Conservation (phyloP, 1,139 yeast species). For the Blastobotrys elegans region DNA sequence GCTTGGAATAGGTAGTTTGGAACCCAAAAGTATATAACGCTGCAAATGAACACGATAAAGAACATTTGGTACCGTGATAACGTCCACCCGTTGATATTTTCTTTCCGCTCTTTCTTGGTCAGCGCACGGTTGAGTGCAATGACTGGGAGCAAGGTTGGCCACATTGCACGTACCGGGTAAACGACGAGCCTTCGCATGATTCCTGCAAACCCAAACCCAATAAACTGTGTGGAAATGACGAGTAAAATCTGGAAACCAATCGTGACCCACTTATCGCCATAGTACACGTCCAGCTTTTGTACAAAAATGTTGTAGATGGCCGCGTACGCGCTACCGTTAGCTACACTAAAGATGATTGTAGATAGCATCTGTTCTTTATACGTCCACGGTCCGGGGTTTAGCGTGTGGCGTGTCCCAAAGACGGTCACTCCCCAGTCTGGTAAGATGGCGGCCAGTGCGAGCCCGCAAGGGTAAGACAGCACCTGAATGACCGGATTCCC, state of each 20-base stretch:
- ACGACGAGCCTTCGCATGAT: conserved; percentile 50
- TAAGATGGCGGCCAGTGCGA: conserved; percentile 24
- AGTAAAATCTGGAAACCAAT: conserved; percentile 48
- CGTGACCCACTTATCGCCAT: conserved; percentile 41
- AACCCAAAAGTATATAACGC: conserved; percentile 53
- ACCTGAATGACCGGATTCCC: conserved; percentile 49
- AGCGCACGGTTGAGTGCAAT: conserved; percentile 51
- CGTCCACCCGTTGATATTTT: conserved; percentile 41
- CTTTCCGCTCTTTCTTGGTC: conserved; percentile 32
- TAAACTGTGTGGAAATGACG: conserved; percentile 47
- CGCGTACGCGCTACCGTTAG: conserved; percentile 43
- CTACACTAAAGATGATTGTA: conserved; percentile 43
- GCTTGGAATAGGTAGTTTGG: conserved; percentile 51
- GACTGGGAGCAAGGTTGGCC: conserved; percentile 53
- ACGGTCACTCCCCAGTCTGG: conserved; percentile 46
- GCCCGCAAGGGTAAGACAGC: conserved; percentile 46
- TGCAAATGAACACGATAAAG: conserved; percentile 35
- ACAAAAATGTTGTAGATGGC: conserved; percentile 22
- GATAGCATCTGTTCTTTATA: conserved; percentile 66
- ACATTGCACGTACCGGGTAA: conserved; percentile 50
- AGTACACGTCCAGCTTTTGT: conserved; percentile 40
- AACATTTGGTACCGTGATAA: conserved; percentile 46
- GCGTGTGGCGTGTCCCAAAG: conserved; percentile 36
- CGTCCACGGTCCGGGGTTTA: conserved; percentile 61
- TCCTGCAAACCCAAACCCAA: conserved; percentile 64